phyloP scores from a whole-genome alignment of 768 basidiomycete genomes.

The Baorangia bicolor region DNA sequence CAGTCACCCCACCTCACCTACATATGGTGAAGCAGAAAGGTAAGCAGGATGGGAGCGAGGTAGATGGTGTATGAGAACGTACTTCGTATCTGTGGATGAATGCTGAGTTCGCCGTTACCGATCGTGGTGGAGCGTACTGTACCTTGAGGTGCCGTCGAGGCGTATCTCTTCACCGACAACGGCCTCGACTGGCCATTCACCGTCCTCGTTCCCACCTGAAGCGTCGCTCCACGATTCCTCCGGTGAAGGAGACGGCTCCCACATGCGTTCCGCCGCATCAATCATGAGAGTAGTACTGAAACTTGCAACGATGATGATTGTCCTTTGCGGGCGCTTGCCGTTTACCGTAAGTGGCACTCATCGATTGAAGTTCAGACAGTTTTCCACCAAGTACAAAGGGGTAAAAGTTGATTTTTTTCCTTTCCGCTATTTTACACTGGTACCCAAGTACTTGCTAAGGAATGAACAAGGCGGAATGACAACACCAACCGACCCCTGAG shows the following conservation, averaged over 20 bases:
- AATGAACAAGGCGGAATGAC: too few relatives aligned
- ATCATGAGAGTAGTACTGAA: neutral
- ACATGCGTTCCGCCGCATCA: constrained; percentile 13
- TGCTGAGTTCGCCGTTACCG: constrained; percentile 1
- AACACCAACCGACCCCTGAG: too few relatives aligned
- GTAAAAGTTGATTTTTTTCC: too few relatives aligned
- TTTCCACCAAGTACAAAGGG: neutral
- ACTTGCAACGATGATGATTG: too few relatives aligned
- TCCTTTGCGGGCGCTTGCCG: neutral
- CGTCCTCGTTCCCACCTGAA: constrained; percentile 30
- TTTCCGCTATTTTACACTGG: too few relatives aligned
- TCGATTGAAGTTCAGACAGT: neutral
- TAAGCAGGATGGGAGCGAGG: neutral
- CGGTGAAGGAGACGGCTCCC: constrained; percentile 32
- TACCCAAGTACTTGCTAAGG: neutral
- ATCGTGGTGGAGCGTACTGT: neutral
- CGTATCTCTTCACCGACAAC: constrained; percentile 34
- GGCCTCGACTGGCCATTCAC: constrained; percentile 30
- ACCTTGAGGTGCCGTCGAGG: constrained; percentile 31
- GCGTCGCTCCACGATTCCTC: constrained; percentile 34
- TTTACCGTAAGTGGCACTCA: neutral
- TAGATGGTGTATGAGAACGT: constrained; percentile 2
- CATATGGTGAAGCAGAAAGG: neutral
- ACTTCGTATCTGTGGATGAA: constrained; percentile 32
- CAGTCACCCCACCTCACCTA: constrained; percentile 56